phyloP scores from a whole-genome alignment of 805 yeast genomes.

The Komagataella pseudopastoris region DNA sequence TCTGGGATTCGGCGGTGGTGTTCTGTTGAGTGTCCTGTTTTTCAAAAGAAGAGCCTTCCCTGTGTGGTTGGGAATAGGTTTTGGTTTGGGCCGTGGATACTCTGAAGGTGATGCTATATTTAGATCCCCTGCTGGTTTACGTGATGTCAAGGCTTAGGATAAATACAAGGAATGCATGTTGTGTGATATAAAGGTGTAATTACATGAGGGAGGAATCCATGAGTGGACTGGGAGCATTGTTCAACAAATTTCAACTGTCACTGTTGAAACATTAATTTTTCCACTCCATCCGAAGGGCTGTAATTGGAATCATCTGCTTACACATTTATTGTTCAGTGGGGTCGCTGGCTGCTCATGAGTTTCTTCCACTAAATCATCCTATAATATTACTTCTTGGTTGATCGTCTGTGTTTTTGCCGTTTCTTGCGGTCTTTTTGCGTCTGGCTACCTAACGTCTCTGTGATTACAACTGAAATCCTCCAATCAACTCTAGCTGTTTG shows the following conservation, averaged over 20 bases:
- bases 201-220: neutral
- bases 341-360: neutral
- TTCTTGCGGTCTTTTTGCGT: neutral
- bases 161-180: neutral
- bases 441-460: too few relatives aligned
- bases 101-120: conserved; percentile 97
- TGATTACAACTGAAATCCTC: conserved; percentile 23
- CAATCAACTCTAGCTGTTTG: conserved; percentile 32
- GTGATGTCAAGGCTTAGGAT: conserved; percentile 53
- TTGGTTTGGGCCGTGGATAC: conserved; percentile 96
- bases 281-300: neutral
- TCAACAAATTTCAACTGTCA: neutral
- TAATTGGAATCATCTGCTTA: neutral
- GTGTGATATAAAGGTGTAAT: neutral
- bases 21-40: conserved; percentile 75
- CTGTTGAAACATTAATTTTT: neutral
- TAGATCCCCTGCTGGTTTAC: conserved; percentile 69
- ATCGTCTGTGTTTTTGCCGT: neutral
- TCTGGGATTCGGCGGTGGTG: conserved; percentile 94
- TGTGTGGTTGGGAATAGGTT: conserved; percentile 94
- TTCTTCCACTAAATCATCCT: neutral
- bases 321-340: neutral
- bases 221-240: neutral
- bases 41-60: conserved; percentile 96
- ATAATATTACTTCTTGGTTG: neutral